Evolutionary conservation across 2,329 filamentous ascomycete genomes (phyloP), one percentile per base, ranked within the genome.

Genomic region (Emmonsia crescens): DNA sequence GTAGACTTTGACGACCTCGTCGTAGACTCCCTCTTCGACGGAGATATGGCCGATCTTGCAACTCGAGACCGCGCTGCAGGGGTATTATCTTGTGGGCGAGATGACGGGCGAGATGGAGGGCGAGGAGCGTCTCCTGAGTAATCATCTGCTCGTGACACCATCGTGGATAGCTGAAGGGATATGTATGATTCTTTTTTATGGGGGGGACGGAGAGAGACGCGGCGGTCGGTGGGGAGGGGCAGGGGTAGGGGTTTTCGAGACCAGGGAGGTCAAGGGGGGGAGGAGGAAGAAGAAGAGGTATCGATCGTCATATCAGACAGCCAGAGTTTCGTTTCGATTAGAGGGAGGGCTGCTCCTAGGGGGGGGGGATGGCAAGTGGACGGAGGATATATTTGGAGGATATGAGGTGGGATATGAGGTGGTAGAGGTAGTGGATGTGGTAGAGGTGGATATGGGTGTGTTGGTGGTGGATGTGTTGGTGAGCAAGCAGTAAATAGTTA

Each of bases 1-100:
- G 78, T 74, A 14, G 78, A 78, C 62, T 78, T 83, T 33, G 77
- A 75, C 67, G 80, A 81, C 67, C 80, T 77, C 10, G 27, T 77
- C 10, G 27, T 81, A 48, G 44, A 12, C 10, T 48, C 80, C 62
- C 73, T 73, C 63, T 77, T 77, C 3, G 75, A 73, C 49, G 83
- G 81, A 71, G 72, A 79, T 60, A 74, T 72, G 58, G 71, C 70
- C 60, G 71, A 68, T 72, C 72, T 74, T 57, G 68, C 61, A 61
- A 72, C 67, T 69, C 74, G 72, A 62, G 70, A 64, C 69, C 75
- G 76, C 58, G 44, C 21, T 21, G 3, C 16, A 27, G 27, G 1
- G 49, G 27, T 52, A n/a, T 33, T 33, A 40, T 71, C 71, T 44
- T 73, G 68, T 36, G 68, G 69, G 63, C 70, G 74, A 54, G 74